Base-by-base conservation (phyloP, 805 yeast species). In the Ogataea siamensis region DNA sequence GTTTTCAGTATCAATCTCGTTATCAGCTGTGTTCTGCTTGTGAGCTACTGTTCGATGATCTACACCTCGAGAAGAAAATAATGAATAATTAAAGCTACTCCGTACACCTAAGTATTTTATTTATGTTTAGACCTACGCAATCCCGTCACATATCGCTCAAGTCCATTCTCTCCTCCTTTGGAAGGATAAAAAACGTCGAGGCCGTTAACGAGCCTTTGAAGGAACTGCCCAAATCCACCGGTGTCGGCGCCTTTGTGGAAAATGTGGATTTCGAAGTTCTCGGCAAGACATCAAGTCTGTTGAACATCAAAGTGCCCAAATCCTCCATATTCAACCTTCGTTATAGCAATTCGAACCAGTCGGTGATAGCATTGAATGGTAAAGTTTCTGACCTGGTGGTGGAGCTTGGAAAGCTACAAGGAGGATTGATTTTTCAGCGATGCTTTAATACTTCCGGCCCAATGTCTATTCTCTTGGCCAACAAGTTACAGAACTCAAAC, bases 341-440 rank as follows among this genome's bases (percentile, higher is more conserved):
- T 29, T 60, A 57, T 39, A 62, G 60, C 43, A 63, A 65, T 33
- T 49, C 60, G 11, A 60, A 63, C 32, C 70, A 71, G 13, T 55
- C 66, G 4, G 53, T 73, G 23, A 53, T 72, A 10, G 76, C 72
- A 1, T 53, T 71, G 34, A 69, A 71, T 52, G 78, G 78, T 1
- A 60, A 68, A 31, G 39, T 66, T 5, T 37, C 49, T 12, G 54
- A 55, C 11, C 35, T 67, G 32, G 46, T 50, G 14, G 57, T 52
- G 7, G 63, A 62, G 36, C 31, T 60, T 20, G 57, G 59, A 0
- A 50, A 49, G 31, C 39, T 47, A 6, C 45, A 42, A n/a, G 33
- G 37, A 6, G 47, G 32, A 20, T 32, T 61, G 16, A 32, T 61
- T 4, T 67, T 57, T 39, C 69, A 67, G 42, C 51, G 67, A 38